Base-by-base conservation (phyloP, 1,284 basidiomycete species). In the Fomitopsis betulina region DNA sequence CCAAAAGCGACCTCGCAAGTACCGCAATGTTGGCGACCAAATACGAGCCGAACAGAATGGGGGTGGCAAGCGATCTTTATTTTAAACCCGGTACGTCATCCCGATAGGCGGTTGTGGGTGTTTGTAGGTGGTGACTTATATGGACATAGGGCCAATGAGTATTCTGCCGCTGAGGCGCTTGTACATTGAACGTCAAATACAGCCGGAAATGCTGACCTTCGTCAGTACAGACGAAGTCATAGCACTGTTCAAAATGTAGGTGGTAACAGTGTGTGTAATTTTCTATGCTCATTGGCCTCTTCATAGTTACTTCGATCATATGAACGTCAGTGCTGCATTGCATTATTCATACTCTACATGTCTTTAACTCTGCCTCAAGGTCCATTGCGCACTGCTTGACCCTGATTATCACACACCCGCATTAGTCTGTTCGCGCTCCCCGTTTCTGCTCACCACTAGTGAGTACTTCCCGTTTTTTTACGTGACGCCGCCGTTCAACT, bases 361-460 rank as follows among this genome's bases (percentile, higher is more conserved):
- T 17, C 13, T 10, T 7, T 21, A 23, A 63, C 56, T 58, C 61
- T 35, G 32, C 32, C 35, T 51, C 30, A 64, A 92, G 89, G 81
- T 84, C 75, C 89, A 91, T 61, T 84, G 80, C 61, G 83, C 83
- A 63, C 75, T 96, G 45, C 75, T 97, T 55, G 92, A 96, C 66
- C 82, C 83, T 43, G 84, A 89, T 51, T 94, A 96, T 72, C 95
- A 97, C 72, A 96, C 94, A 0, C 93, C 95, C 0, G 86, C 93
- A 10, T 81, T 96, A 42, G 92, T 97, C 23, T 94, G 94, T 66
- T 93, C 92, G 38, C 85, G 95, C 32, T 94, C 91, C 43, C 95
- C 95, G 1, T 96, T 98, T 75, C 75, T 97, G 53, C 81, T 97
- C 59, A 98, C 95, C 27, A 93, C 94, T 17, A 90, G 94, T 95